Conservation (phyloP, 1,284 basidiomycete genomes). For the Ganoderma lucidum region DNA sequence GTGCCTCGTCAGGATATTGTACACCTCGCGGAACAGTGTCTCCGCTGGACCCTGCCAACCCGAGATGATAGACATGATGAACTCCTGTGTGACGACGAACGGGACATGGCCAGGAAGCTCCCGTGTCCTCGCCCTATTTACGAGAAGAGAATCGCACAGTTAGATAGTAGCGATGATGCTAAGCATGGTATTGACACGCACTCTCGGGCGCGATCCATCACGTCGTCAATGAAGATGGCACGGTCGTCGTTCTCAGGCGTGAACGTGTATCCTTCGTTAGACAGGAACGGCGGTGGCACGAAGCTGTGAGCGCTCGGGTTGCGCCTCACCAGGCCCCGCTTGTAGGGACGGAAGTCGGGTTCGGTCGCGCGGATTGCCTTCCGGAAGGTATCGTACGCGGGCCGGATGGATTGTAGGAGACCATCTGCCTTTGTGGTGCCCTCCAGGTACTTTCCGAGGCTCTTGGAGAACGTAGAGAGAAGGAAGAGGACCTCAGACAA, state of each 20-base stretch:
- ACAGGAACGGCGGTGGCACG: constrained; percentile 47
- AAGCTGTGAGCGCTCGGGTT: constrained; percentile 20
- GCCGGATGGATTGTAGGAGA: constrained; percentile 61
- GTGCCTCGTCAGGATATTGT: constrained; percentile 48
- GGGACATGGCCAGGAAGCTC: constrained; percentile 74
- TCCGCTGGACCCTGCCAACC: constrained; percentile 60
- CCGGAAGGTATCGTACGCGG: constrained; percentile 56
- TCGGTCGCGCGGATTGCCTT: constrained; percentile 57
- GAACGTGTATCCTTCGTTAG: constrained; percentile 45
- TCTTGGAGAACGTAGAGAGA: constrained; percentile 54
- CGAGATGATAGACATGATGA: constrained; percentile 54
- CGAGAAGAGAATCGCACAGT: not conserved
- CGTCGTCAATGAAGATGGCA: constrained; percentile 64
- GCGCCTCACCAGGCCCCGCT: constrained; percentile 4
- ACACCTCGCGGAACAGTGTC: constrained; percentile 55
- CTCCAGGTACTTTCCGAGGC: constrained; percentile 54
- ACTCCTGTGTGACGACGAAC: constrained; percentile 61
- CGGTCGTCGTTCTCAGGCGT: constrained; percentile 17
- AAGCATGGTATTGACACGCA: constrained; percentile 39
- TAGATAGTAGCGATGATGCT: not conserved
- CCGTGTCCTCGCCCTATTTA: constrained; percentile 65
- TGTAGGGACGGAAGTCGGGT: constrained; percentile 54
- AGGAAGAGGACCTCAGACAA: constrained; percentile 59
- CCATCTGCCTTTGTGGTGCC: constrained; percentile 60
- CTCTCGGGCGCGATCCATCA: constrained; percentile 56